Base-by-base conservation (phyloP, 2,329 filamentous ascomycete species). In the Aspergillus sp. region DNA sequence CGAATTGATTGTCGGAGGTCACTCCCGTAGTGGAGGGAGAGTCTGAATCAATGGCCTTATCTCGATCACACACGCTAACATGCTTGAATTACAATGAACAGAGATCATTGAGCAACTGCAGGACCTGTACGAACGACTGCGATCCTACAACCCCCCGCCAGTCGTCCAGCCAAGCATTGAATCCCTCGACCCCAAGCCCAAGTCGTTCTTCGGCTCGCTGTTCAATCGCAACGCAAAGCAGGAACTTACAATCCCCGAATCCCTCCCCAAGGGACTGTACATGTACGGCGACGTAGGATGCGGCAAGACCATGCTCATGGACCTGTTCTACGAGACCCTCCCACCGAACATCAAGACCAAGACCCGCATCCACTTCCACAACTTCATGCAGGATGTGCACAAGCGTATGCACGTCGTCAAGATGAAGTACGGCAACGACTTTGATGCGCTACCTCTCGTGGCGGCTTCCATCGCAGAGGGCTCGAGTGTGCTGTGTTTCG, bases 291-390 rank as follows among this genome's bases (percentile, higher is more conserved):
- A 99, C 74, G 95, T 99, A 2, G 95, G 95, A 42, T 96, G 92
- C 70, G 95, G 95, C 63, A 99, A 99, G 83, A 99, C 95, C 2
- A 99, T 99, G 95, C 83, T 99, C 73, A 99, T 99, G 95, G 94
- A 99, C 74, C 82, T 99, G 53, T 97, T 98, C 77, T 96, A 93
- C 80, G 93, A 98, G 65, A 97, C 94, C 0, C 81, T 98, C 21
- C 95, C 95, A 0, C 75, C 81, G 15, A 89, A 89, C 61, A 92
- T 98, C 65, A 84, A 83, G 59, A 86, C 87, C 32, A 97, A 96
- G 80, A 96, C 89, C 50, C 85, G 95, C 51, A 97, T 99, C 71
- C 95, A 99, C 80, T 99, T 99, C 78, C 92, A 98, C 81, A 96
- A 96, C 76, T 99, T 99, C 81, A 99, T 99, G 95, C 95, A 98